Evolutionary conservation across 768 basidiomycete genomes (phyloP).

Genomic region (Coprinellus micaceus): DNA sequence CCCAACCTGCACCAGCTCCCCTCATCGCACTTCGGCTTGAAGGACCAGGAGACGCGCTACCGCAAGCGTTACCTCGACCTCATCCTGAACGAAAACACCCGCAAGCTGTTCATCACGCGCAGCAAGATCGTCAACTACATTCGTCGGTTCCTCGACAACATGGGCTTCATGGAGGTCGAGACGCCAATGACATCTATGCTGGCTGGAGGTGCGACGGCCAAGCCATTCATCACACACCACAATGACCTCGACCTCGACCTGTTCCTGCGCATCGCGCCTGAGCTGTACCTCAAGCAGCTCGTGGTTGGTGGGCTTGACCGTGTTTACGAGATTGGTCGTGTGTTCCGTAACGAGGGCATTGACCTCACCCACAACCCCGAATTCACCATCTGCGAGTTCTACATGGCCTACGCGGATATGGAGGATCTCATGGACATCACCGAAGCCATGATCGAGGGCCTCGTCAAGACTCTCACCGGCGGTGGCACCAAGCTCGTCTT

Average conservation of each 20-base stretch:
- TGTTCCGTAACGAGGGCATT: constrained; percentile 98
- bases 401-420: constrained; percentile 99
- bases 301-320: constrained; percentile 96
- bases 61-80: constrained; percentile 98
- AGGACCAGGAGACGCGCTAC: constrained; percentile 97
- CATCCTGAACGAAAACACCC: constrained; percentile 87
- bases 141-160: constrained; percentile 81
- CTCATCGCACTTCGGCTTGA: constrained; percentile 87
- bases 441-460: constrained; percentile 81
- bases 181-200: constrained; percentile 97
- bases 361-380: constrained; percentile 99
- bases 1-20: constrained; percentile 97
- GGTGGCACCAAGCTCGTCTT: constrained; percentile 77
- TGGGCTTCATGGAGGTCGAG: constrained; percentile 98
- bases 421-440: constrained; percentile 98
- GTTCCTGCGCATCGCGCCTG: constrained; percentile 95
- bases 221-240: constrained; percentile 98
- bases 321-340: constrained; percentile 97
- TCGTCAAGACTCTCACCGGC: constrained; percentile 83
- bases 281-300: constrained; percentile 96
- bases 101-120: constrained; percentile 87
- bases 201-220: constrained; percentile 97
- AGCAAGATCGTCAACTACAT: constrained; percentile 90
- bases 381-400: constrained; percentile 99
- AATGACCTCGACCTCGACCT: constrained; percentile 97